Base-by-base conservation (phyloP, 345 rosid genomes). In the Gossypium australe region DNA sequence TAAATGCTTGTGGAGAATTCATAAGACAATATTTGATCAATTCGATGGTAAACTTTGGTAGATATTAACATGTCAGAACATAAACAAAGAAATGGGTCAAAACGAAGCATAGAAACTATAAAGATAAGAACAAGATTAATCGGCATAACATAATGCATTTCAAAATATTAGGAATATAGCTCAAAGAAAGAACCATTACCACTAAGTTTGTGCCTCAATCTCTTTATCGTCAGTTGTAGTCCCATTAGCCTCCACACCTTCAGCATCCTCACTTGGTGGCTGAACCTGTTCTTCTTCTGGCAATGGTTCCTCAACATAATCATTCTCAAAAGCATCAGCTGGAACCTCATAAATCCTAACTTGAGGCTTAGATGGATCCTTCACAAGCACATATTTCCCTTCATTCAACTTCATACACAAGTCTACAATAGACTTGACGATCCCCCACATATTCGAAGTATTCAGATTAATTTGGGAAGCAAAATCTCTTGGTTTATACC, bases 261-360 rank as follows among this genome's bases (percentile, higher is more conserved):
- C 93, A 48, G 81, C 81, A 79, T 81, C 89, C 80, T 91, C 97
- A 2, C 66, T 84, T 24, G 89, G 89, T 10, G 97, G 97, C 74
- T 95, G 99, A 44, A 84, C 91, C 71, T 92, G 91, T 78, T 92
- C 97, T 0, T 92, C 97, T 84, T 92, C 93, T 0, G 94, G 98
- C 77, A 95, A 79, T 8, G 98, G 97, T 78, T 95, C 99, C 80
- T 93, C 98, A 38, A 91, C 94, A 59, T 93, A 95, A 81, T 95
- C 98, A 81, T 95, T 93, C 89, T 95, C 99, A 58, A 95, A 95
- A 1, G 98, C 98, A 89, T 95, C 99, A 9, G 91, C 86, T 0
- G 99, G 97, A 87, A 95, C 98, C 83, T 91, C 97, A 68, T 93
- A 93, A 34, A 95, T 95, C 81, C 99, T 82, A 53, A 95, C 97